A percentile compares a stretch with the other conserved stretches of the same genome.
Evolutionary conservation across 1,284 basidiomycete genomes (phyloP).

Genomic region (Pseudozyma thailandica): DNA sequence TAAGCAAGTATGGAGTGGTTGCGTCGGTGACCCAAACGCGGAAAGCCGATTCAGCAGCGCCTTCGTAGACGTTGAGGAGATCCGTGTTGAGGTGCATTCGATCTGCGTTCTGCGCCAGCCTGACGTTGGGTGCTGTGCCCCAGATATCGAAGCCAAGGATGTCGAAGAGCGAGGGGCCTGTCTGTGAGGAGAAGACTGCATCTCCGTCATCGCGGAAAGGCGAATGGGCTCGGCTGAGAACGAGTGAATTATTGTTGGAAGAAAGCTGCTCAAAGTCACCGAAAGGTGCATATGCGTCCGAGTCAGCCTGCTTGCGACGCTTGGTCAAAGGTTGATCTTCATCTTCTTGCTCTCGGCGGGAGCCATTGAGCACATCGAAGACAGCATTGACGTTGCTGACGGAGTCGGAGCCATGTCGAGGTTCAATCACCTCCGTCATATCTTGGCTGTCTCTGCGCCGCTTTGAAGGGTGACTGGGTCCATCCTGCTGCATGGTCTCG

Average conservation of each 20-base stretch:
- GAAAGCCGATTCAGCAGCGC: constrained; percentile 38
- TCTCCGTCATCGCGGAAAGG: constrained; percentile 16
- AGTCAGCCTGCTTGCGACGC: constrained; percentile 12
- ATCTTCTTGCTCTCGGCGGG: background rate
- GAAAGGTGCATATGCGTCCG: background rate
- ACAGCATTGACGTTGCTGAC: constrained; percentile 29
- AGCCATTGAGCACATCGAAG: constrained; percentile 26
- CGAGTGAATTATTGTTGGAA: constrained; percentile 10
- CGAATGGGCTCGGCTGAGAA: constrained; percentile 35
- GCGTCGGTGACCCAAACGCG: constrained; percentile 42
- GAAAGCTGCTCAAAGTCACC: constrained; percentile 9
- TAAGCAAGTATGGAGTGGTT: constrained; percentile 31
- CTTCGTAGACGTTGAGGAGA: constrained; percentile 39
- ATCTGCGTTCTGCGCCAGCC: constrained; percentile 24
- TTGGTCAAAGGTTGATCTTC: constrained; percentile 5
- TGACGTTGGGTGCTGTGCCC: constrained; percentile 28
- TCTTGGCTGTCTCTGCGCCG: constrained; percentile 10
- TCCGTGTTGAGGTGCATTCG: constrained; percentile 35
- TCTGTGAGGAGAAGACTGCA: constrained; percentile 1
- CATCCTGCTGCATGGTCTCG: background rate
- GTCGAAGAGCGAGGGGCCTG: constrained; percentile 21
- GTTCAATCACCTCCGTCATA: background rate
- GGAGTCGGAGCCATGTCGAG: background rate
- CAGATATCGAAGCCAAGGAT: constrained; percentile 43
- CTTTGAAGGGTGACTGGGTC: constrained; percentile 3